Evolutionary conservation across 768 basidiomycete genomes (phyloP), one percentile per base, ranked within the genome.

Genomic region (Mycena metata): DNA sequence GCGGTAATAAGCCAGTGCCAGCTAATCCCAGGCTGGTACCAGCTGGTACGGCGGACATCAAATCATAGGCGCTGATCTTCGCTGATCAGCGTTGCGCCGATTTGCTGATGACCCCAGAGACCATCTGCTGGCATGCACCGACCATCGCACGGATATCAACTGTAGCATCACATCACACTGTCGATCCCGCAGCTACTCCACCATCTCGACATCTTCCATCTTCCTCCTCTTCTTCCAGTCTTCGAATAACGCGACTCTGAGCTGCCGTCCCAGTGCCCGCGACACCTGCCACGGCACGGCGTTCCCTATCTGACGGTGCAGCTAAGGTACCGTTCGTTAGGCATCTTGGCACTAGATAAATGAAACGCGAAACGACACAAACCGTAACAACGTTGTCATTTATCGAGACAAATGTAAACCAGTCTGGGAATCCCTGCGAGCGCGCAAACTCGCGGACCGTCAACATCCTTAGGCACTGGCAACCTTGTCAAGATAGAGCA

Each of bases 261-360:
- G 81, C 73, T 91, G 86, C 21, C 87, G 83, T 21, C 91, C 93
- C 9, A 95, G 78, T 0, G 93, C 93, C 23, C 78, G 76, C 17
- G 84, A 85, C 7, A 95, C 80, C 2, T 83, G 90, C 81, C 89
- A 86, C 1, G 93, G 89, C 3, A 94, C 91, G 0, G 93, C 91
- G 73, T 94, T 94, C 16, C 93, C 93, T 67, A 95, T 93, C 64
- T 93, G 91, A 33, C 91, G 83, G 72, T 93, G 91, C 83, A 94
- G 91, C 91, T 94, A 39, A 49, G 16, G 60, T 49, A 63, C 36
- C 11, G 66, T 41, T 45, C 69, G 17, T 33, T 17, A 36, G 23
- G n/a, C 10, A 11, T 39, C 23, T 26, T 33, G 36, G 9, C n/a
- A 15, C 24, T 30, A 30, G 6, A 6, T 30, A 30, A 30, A 30